phyloP scores from a whole-genome alignment of 2,329 filamentous ascomycete species.

The Amauroascus verrucosus region DNA sequence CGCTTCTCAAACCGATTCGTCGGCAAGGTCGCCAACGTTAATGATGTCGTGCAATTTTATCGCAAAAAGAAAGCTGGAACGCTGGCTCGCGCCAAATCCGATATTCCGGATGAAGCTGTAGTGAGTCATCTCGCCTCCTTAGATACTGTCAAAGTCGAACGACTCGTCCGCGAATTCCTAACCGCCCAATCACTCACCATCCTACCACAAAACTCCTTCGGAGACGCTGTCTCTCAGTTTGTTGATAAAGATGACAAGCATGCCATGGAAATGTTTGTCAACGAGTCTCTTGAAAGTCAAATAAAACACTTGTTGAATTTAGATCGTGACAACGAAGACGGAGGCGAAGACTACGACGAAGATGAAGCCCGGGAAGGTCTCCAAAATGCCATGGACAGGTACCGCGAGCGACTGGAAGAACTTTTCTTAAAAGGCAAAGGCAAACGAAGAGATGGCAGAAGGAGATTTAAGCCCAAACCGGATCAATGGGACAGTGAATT shows the following conservation, averaged over 20 bases:
- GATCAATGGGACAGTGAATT: constrained; percentile 80
- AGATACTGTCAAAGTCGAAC: constrained; percentile 77
- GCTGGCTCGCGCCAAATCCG: constrained; percentile 36
- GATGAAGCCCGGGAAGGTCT: constrained; percentile 59
- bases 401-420: constrained; percentile 59
- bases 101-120: constrained; percentile 55
- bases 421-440: constrained; percentile 56
- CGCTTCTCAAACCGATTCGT: constrained; percentile 89
- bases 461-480: constrained; percentile 63
- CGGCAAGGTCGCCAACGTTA: constrained; percentile 83
- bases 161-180: constrained; percentile 78
- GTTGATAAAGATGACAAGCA: constrained; percentile 93
- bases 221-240: constrained; percentile 84
- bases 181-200: constrained; percentile 82
- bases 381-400: constrained; percentile 61
- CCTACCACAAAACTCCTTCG: constrained; percentile 81
- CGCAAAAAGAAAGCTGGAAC: constrained; percentile 58
- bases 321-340: constrained; percentile 57
- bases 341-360: constrained; percentile 57
- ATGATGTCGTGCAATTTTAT: constrained; percentile 88
- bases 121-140: constrained; percentile 50
- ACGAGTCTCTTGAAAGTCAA: constrained; percentile 59
- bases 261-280: constrained; percentile 73
- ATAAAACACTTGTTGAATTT: constrained; percentile 59
- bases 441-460: constrained; percentile 43